Percentiles rank a stretch among this genome's conserved stretches.
phyloP scores from a whole-genome alignment of 1,284 basidiomycete species.

The Paramarasmius palmivorus region DNA sequence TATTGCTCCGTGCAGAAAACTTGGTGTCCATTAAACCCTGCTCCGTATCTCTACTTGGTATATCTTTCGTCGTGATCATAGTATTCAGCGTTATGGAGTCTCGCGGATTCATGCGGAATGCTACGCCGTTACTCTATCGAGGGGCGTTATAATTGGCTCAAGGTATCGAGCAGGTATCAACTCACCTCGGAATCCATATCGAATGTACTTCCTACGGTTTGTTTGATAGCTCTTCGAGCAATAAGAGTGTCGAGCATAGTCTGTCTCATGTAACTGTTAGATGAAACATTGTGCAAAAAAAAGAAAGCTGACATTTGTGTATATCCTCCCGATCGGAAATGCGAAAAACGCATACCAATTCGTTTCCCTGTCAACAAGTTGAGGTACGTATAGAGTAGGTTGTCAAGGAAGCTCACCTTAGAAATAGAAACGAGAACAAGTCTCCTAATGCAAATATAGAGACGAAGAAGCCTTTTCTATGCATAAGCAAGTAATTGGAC shows the following conservation, averaged over 20 bases:
- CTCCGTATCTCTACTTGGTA: no score
- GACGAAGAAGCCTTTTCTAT: slow-evolving; percentile 34
- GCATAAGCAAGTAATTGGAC: not conserved
- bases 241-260: slow-evolving; percentile 42
- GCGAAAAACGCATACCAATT: slow-evolving; percentile 46
- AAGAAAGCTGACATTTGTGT: slow-evolving; percentile 36
- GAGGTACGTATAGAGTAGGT: not conserved
- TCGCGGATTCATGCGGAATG: no score
- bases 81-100: no score
- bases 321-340: slow-evolving; percentile 44
- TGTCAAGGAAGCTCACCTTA: slow-evolving; percentile 18
- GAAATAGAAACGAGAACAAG: slow-evolving; percentile 39
- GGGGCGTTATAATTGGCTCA: no score
- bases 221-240: slow-evolving; percentile 32
- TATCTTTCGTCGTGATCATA: no score
- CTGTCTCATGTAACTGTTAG: slow-evolving; percentile 20
- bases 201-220: slow-evolving; percentile 22
- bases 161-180: no score
- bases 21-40: no score
- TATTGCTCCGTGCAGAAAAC: no score
- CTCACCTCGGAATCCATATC: slow-evolving; percentile 35
- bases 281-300: slow-evolving; percentile 5
- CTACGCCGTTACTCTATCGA: no score
- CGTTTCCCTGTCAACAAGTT: slow-evolving; percentile 17
- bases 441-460: slow-evolving; percentile 45